Evolutionary conservation across 2,329 filamentous ascomycete species (phyloP).

Genomic region (Neofusicoccum laricinum): DNA sequence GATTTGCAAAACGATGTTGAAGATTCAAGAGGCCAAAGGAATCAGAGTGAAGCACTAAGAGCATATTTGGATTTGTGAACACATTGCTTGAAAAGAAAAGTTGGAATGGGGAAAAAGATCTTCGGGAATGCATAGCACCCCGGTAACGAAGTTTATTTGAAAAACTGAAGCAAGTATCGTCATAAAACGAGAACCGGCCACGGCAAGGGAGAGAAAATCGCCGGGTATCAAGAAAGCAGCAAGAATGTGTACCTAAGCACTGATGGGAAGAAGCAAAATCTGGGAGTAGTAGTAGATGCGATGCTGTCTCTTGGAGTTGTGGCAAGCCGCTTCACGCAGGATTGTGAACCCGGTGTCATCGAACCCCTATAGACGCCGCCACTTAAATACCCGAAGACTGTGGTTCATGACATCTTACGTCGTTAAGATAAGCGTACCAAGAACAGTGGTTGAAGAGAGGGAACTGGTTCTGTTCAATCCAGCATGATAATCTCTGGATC

Average conservation of each 20-base stretch:
- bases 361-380: neutral
- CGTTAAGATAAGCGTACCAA: neutral
- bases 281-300: neutral
- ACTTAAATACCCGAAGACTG: neutral
- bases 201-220: neutral
- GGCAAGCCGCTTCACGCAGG: neutral
- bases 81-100: neutral
- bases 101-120: neutral
- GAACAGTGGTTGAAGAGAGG: neutral
- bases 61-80: neutral
- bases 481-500: constrained; percentile 14
- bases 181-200: neutral
- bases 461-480: neutral
- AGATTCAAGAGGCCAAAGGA: neutral
- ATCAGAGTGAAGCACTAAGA: neutral
- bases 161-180: neutral
- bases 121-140: neutral
- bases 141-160: neutral
- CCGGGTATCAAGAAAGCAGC: constrained; percentile 15
- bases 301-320: neutral
- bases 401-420: neutral
- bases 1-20: neutral
- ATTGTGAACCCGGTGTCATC: neutral
- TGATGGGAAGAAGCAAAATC: neutral
- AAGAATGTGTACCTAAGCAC: neutral